Conservation (phyloP, 768 basidiomycete genomes). For the Piloderma croceum region DNA sequence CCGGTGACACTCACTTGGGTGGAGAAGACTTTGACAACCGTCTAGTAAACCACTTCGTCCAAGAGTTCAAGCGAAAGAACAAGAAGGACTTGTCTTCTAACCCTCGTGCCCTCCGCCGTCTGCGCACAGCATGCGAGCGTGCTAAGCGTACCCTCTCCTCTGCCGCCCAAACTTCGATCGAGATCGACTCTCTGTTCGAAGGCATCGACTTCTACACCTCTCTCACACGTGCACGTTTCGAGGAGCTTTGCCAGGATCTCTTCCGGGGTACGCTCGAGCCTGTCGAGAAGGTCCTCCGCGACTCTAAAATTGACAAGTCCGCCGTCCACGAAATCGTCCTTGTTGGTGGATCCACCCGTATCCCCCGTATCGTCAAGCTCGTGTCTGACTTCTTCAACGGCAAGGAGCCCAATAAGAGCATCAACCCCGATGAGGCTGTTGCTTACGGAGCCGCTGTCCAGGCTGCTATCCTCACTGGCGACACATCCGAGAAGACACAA, state of each 20-base stretch:
- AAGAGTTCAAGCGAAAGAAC: constrained; percentile 97
- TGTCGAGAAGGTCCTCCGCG: constrained; percentile 96
- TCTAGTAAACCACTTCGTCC: constrained; percentile 93
- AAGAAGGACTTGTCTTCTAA: constrained; percentile 92
- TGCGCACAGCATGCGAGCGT: constrained; percentile 96
- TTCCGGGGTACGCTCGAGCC: constrained; percentile 93
- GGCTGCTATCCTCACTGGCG: constrained; percentile 95
- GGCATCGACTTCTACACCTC: constrained; percentile 99
- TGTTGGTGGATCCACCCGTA: constrained; percentile 97
- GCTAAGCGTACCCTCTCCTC: constrained; percentile 98
- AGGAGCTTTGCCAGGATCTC: constrained; percentile 91
- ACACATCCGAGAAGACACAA: constrained; percentile 97
- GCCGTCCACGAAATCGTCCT: constrained; percentile 96
- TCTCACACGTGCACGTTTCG: constrained; percentile 96
- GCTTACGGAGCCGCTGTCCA: constrained; percentile 99
- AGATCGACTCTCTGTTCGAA: constrained; percentile 97
- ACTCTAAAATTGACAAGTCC: constrained; percentile 96
- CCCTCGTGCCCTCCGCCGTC: constrained; percentile 92
- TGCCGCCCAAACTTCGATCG: constrained; percentile 92
- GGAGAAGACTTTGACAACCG: constrained; percentile 99
- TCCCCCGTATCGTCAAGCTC: constrained; percentile 94
- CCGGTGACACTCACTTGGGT: constrained; percentile 97
- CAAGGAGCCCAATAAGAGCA: constrained; percentile 98
- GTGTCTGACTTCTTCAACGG: constrained; percentile 98
- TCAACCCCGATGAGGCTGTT: constrained; percentile 99